Base-by-base conservation (phyloP, 1,139 yeast genomes). In the Lodderomyces jiufengensis region DNA sequence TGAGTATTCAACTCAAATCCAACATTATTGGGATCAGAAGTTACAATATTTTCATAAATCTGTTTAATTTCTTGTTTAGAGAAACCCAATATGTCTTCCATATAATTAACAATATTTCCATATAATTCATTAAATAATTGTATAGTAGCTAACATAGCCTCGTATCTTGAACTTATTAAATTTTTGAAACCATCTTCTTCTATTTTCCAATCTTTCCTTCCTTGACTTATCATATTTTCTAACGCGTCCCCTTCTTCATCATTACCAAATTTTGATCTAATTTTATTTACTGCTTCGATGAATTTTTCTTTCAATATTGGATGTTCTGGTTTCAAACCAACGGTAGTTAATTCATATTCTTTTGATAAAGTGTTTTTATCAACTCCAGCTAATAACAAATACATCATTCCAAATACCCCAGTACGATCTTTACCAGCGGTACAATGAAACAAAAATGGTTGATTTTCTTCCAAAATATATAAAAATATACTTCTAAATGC, bases 341-440 rank as follows among this genome's bases (percentile, higher is more conserved):
- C 51, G 0, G 84, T 72, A 2, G 95, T 84, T 50, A 85, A 60
- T 53, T 83, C 94, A 39, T 53, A 53, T 32, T 47, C 51, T 29
- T 43, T 46, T 3, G 87, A 80, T 29, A 86, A 70, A 2, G 78
- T 76, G 45, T 77, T 75, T 12, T 68, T 66, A 41, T 81, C 86
- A 5, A 85, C 84, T 0, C 85, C 88, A 11, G 75, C 64, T 18
- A 85, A 57, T 20, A 78, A 59, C 31, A 86, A 63, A 3, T 85
- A 62, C 38, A 86, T 57, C 78, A 86, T 84, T 3, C 80, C 74
- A 44, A 84, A 55, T 10, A 85, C 66, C 0, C 95, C 95, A 0
- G 95, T 86, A 33, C 95, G 70, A 54, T 87, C 95, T 54, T 85
- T 86, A 2, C 95, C 95, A 1, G 94, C 94, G 2, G 90, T 78